These are phyloP conservation scores for Skeletonema costatum DNA, from an alignment of 108 stramenopile species.

Conservation along the genomic window DNA sequence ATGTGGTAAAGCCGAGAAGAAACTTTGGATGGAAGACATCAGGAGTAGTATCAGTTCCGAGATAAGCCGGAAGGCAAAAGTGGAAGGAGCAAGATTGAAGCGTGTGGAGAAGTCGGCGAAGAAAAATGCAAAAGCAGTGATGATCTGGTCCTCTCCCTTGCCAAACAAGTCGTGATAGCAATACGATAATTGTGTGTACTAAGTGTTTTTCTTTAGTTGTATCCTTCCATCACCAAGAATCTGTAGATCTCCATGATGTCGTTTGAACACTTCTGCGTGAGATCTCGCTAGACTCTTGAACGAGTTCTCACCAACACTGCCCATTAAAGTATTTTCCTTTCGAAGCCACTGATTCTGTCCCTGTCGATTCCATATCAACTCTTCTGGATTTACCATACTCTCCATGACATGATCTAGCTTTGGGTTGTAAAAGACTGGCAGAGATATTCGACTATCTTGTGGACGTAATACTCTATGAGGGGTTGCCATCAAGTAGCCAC, in stretches of 20 bases:
- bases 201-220: background rate
- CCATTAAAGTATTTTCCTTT: slow-evolving; percentile 44
- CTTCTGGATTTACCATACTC: slow-evolving; percentile 30
- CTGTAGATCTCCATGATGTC: slow-evolving; percentile 61
- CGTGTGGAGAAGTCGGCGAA: slow-evolving; percentile 7
- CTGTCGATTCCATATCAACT: slow-evolving; percentile 22
- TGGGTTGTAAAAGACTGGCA: slow-evolving; percentile 77
- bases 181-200: background rate
- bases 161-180: background rate
- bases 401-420: slow-evolving; percentile 53
- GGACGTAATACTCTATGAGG: slow-evolving; percentile 64
- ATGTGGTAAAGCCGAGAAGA: slow-evolving; percentile 50
- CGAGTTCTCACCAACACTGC: slow-evolving; percentile 67
- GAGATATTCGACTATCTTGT: slow-evolving; percentile 41
- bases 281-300: slow-evolving; percentile 76
- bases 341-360: slow-evolving; percentile 52
- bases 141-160: background rate
- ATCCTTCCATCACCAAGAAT: slow-evolving; percentile 54
- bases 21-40: slow-evolving; percentile 66
- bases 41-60: slow-evolving; percentile 39
- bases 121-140: background rate
- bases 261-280: slow-evolving; percentile 56
- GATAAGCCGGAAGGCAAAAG: slow-evolving; percentile 46
- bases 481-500: slow-evolving; percentile 69
- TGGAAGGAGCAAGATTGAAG: slow-evolving; percentile 30